Evolutionary conservation across 2,329 filamentous ascomycete species (phyloP).

Genomic region (Fusarium caatingaense): DNA sequence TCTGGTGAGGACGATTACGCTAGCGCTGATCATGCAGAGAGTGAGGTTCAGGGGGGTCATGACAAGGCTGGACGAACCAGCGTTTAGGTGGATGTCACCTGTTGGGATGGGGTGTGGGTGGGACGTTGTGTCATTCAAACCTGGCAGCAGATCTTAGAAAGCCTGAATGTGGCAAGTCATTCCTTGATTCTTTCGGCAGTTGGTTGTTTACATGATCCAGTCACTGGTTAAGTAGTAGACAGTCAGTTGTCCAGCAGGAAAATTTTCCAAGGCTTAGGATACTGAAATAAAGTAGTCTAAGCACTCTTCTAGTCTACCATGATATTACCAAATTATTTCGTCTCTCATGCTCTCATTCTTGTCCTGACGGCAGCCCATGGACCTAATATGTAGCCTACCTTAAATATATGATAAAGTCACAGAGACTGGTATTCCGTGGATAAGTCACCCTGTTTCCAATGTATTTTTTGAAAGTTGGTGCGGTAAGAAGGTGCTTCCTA

Average conservation of each 20-base stretch:
- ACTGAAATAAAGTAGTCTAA: no score
- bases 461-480: background rate
- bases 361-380: no score
- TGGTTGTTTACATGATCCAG: background rate
- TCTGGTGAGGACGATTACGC: conserved; percentile 52
- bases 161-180: background rate
- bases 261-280: no score
- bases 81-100: conserved; percentile 25
- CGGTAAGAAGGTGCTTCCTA: background rate
- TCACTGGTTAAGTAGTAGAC: background rate
- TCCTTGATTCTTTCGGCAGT: conserved; percentile 2
- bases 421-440: background rate
- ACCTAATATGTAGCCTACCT: no score
- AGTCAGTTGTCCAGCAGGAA: no score
- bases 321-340: no score
- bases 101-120: background rate
- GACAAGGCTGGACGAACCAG: conserved; percentile 35
- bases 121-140: conserved; percentile 2
- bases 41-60: conserved; percentile 25
- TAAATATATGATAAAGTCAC: no score
- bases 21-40: conserved; percentile 12
- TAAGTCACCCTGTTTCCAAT: background rate
- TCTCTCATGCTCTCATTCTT: no score
- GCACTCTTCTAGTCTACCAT: no score
- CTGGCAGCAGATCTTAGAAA: conserved; percentile 1